Conservation (phyloP, 2,329 filamentous ascomycete genomes). For the Myriosclerotinia curreyana region DNA sequence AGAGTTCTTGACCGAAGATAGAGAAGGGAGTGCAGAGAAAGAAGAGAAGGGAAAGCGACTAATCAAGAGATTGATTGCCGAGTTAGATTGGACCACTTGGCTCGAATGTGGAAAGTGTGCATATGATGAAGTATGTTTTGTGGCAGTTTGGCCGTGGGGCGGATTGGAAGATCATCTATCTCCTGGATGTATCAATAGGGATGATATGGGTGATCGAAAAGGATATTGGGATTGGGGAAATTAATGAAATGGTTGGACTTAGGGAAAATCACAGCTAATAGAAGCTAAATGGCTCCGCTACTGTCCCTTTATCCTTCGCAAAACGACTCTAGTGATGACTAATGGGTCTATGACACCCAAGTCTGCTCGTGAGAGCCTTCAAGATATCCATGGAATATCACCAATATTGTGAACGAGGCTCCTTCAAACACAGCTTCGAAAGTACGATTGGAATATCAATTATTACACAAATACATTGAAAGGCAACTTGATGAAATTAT, state of each 20-base stretch:
- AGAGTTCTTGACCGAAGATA: conserved; percentile 21
- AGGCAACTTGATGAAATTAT: background rate
- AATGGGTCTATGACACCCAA: too few species aligned
- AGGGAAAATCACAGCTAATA: too few species aligned
- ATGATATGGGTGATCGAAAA: background rate
- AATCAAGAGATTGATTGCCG: conserved; percentile 16
- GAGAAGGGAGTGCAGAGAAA: background rate
- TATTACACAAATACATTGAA: background rate
- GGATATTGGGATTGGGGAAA: conserved; percentile 19
- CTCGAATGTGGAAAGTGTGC: conserved; percentile 53
- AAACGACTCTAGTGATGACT: too few species aligned
- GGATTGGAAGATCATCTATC: conserved; percentile 50
- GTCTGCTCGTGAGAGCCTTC: too few species aligned
- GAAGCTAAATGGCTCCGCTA: too few species aligned
- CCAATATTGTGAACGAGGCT: too few species aligned
- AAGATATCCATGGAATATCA: too few species aligned
- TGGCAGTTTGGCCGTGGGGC: conserved; percentile 63
- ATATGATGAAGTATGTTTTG: conserved; percentile 53
- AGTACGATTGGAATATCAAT: too few species aligned
- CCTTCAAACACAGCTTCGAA: too few species aligned
- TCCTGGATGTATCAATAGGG: conserved; percentile 45
- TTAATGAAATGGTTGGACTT: background rate
- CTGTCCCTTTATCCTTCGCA: too few species aligned
- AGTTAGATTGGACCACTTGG: conserved; percentile 53
- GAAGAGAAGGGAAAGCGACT: background rate